phyloP scores from a whole-genome alignment of 306 rosid species.

The Sphenostylis stenocarpa region DNA sequence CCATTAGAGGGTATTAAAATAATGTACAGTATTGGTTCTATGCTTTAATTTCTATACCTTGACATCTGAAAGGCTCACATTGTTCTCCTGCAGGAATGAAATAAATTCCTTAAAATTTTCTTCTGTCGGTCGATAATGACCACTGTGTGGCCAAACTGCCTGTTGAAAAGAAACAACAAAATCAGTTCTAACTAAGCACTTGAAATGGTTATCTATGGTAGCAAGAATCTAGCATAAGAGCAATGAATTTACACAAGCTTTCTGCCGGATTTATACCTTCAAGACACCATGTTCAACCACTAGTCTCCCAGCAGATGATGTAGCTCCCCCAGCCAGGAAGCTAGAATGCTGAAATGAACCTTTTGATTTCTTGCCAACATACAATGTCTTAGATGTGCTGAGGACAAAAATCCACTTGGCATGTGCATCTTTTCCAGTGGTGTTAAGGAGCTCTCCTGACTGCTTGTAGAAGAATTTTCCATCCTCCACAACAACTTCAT shows the following conservation, averaged over 20 bases:
- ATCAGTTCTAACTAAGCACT: conserved; percentile 19
- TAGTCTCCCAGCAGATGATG: conserved; percentile 95
- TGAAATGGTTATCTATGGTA: not conserved
- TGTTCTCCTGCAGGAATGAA: conserved; percentile 81
- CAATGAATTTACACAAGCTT: not conserved
- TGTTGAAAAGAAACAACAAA: conserved; percentile 48
- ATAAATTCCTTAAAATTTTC: conserved; percentile 82
- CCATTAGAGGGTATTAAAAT: not conserved
- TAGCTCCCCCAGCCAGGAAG: conserved; percentile 99
- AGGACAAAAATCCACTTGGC: conserved; percentile 97
- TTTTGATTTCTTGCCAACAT: conserved; percentile 89
- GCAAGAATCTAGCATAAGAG: conserved; percentile 12
- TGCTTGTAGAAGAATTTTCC: conserved; percentile 78
- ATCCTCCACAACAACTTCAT: conserved; percentile 78
- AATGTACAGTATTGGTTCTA: conserved; percentile 5
- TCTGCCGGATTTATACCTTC: conserved; percentile 53
- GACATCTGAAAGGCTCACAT: conserved; percentile 76
- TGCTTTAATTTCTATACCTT: conserved; percentile 57
- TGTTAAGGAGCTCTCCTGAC: conserved; percentile 73
- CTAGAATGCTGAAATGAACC: conserved; percentile 98
- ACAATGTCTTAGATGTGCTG: conserved; percentile 79
- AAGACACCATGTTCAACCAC: conserved; percentile 78
- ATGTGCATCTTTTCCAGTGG: conserved; percentile 45
- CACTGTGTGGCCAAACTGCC: conserved; percentile 99
- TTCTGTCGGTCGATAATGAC: conserved; percentile 90